phyloP scores from a whole-genome alignment of 805 yeast species.

The Ogataea methanolica region DNA sequence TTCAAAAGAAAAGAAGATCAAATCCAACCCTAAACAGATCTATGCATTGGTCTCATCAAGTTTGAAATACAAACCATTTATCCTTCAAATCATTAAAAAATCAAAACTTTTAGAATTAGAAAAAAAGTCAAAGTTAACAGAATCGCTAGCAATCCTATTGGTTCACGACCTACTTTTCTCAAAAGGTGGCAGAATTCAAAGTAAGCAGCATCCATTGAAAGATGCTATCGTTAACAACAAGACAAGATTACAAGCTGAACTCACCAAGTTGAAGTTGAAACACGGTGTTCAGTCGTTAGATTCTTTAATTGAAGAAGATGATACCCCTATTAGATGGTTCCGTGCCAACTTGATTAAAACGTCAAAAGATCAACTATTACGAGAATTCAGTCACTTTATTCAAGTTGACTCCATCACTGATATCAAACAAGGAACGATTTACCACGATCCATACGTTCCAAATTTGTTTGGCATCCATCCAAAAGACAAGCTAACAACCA shows the following conservation, averaged over 20 bases:
- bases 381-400: constrained; percentile 40
- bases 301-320: constrained; percentile 51
- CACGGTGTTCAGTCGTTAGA: constrained; percentile 55
- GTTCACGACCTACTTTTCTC: constrained; percentile 80
- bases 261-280: constrained; percentile 70
- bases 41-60: constrained; percentile 82
- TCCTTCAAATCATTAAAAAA: constrained; percentile 58
- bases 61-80: constrained; percentile 61
- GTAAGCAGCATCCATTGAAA: constrained; percentile 84
- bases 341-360: constrained; percentile 64
- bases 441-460: constrained; percentile 69
- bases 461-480: constrained; percentile 82
- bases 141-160: constrained; percentile 54
- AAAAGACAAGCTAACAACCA: constrained; percentile 58
- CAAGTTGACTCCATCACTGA: constrained; percentile 43
- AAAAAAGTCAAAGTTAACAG: constrained; percentile 42
- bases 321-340: constrained; percentile 78
- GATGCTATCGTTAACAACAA: constrained; percentile 75
- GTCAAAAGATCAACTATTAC: constrained; percentile 33
- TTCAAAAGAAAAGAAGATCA: constrained; percentile 41
- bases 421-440: constrained; percentile 51
- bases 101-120: constrained; percentile 60
- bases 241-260: constrained; percentile 78
- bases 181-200: constrained; percentile 74
- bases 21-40: constrained; percentile 76